Conservation (phyloP, 2,329 filamentous ascomycete genomes). For the Uncinocarpus reesii region DNA sequence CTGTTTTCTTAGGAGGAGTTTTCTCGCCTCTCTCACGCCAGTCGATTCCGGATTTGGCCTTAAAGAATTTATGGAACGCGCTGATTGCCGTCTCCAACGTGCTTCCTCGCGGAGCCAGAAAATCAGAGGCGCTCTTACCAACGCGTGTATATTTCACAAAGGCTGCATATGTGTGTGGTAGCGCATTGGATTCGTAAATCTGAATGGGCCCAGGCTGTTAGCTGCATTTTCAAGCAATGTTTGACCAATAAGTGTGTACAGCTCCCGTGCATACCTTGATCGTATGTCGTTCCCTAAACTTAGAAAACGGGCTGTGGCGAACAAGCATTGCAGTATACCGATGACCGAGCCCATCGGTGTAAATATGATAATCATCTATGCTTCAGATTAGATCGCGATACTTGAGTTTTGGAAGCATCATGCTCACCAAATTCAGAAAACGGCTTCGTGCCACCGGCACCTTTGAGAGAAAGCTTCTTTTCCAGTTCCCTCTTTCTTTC, state of each 20-base stretch:
- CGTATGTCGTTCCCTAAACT: conserved; percentile 48
- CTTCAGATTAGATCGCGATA: background rate
- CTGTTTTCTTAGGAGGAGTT: conserved; percentile 17
- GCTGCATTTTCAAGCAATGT: background rate
- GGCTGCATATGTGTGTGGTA: conserved; percentile 52
- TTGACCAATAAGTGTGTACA: conserved; percentile 1
- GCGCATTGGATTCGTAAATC: conserved; percentile 57
- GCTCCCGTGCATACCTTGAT: conserved; percentile 44
- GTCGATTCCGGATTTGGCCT: conserved; percentile 45
- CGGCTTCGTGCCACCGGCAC: background rate
- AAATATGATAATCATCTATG: conserved; percentile 54
- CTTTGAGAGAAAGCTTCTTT: conserved; percentile 19
- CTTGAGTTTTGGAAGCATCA: background rate
- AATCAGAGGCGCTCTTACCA: conserved; percentile 25
- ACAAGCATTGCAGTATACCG: conserved; percentile 53
- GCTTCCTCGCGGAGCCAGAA: conserved; percentile 27
- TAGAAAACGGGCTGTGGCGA: conserved; percentile 41
- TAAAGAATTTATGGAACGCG: conserved; percentile 50
- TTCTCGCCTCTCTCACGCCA: conserved; percentile 44
- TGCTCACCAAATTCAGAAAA: background rate
- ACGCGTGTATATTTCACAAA: conserved; percentile 40
- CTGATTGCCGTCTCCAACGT: conserved; percentile 35
- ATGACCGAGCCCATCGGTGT: conserved; percentile 53
- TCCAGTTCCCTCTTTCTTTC: conserved; percentile 34
- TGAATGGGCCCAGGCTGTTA: conserved; percentile 27